Evolutionary conservation across 495 filamentous ascomycete species (phyloP).

Genomic region (Aspergillus conjunctus): DNA sequence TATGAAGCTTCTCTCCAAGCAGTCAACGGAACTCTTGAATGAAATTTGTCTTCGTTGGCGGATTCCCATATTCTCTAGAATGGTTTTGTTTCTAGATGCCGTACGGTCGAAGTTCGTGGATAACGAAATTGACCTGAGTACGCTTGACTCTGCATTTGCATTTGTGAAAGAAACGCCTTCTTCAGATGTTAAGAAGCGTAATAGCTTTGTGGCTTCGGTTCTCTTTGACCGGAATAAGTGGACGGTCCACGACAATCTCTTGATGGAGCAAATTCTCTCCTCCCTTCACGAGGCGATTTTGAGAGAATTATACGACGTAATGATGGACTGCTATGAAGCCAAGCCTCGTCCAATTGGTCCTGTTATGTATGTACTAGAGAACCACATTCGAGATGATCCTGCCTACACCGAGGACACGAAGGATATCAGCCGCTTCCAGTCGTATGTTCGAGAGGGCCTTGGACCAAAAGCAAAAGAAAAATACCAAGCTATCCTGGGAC

Average conservation of each 20-base stretch:
- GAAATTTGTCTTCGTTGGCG: slow-evolving; percentile 90
- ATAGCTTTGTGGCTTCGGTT: slow-evolving; percentile 45
- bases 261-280: slow-evolving; percentile 73
- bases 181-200: slow-evolving; percentile 56
- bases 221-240: slow-evolving; percentile 66
- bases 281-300: slow-evolving; percentile 80
- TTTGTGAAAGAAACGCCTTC: slow-evolving; percentile 71
- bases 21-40: slow-evolving; percentile 78
- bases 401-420: slow-evolving; percentile 69
- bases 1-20: slow-evolving; percentile 72
- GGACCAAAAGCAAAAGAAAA: slow-evolving; percentile 69
- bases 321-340: slow-evolving; percentile 86
- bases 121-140: slow-evolving; percentile 77
- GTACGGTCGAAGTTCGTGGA: slow-evolving; percentile 82
- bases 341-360: slow-evolving; percentile 78
- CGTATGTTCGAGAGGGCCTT: slow-evolving; percentile 71
- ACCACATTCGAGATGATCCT: slow-evolving; percentile 78
- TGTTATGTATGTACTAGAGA: slow-evolving; percentile 79
- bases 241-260: slow-evolving; percentile 76
- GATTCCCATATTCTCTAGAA: slow-evolving; percentile 77
- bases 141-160: slow-evolving; percentile 79
- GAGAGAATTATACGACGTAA: slow-evolving; percentile 81
- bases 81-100: slow-evolving; percentile 84
- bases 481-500: slow-evolving; percentile 71
- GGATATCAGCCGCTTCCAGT: slow-evolving; percentile 67